phyloP scores from a whole-genome alignment of 306 rosid species.

The Inga leiocalycina region DNA sequence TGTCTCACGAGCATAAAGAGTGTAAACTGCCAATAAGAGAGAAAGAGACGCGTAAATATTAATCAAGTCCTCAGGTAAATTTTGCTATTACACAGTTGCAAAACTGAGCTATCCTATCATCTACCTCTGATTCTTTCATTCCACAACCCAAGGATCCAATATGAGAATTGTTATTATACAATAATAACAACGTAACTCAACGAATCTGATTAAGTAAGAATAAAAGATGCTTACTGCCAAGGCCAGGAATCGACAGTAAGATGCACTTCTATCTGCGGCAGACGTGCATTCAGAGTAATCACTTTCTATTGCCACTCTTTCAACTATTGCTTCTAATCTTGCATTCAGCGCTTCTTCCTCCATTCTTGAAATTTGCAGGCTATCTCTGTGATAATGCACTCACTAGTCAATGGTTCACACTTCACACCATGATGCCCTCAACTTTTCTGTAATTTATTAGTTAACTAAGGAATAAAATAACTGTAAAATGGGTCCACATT shows the following conservation, averaged over 20 bases:
- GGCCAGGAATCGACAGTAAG: slow-evolving; percentile 76
- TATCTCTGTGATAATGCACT: slow-evolving; percentile 53
- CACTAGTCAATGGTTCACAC: neutral
- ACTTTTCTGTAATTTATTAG: neutral
- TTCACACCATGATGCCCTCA: neutral
- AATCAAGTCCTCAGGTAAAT: neutral
- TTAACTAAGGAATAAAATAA: neutral
- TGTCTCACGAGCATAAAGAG: slow-evolving; percentile 78
- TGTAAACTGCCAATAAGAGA: slow-evolving; percentile 60
- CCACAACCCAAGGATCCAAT: neutral
- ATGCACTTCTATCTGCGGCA: slow-evolving; percentile 66
- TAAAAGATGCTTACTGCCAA: slow-evolving; percentile 60
- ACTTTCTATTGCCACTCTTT: slow-evolving; percentile 32
- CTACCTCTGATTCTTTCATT: slow-evolving; percentile 12
- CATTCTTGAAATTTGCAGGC: slow-evolving; percentile 64
- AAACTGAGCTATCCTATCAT: neutral
- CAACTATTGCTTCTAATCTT: slow-evolving; percentile 37
- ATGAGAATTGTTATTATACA: neutral
- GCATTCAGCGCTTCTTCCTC: slow-evolving; percentile 45
- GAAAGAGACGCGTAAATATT: neutral
- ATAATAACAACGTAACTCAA: neutral
- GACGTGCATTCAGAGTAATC: slow-evolving; percentile 55
- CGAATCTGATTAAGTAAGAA: neutral
- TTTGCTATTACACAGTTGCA: neutral
- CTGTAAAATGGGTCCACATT: slow-evolving; percentile 9